Conservation (phyloP, 208 protist genomes). For the Kentomonas sorsogonicus region DNA sequence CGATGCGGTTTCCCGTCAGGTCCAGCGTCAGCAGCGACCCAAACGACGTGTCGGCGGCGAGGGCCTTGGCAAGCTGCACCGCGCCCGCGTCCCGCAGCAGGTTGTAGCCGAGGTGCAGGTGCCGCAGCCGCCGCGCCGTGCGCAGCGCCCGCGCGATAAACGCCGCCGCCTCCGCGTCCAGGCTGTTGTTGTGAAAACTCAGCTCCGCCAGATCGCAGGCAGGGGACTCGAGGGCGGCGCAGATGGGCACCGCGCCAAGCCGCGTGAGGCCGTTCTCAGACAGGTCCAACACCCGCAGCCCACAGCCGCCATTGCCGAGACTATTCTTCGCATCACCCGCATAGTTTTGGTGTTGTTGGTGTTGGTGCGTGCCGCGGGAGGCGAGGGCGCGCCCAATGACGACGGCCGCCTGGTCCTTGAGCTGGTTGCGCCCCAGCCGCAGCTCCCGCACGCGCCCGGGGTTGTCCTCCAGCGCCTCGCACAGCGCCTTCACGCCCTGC, state of each 20-base stretch:
- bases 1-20: conserved; percentile 84
- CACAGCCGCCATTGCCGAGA: conserved; percentile 64
- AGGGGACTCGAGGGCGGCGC: conserved; percentile 44
- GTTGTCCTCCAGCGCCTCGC: conserved; percentile 79
- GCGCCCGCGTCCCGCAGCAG: conserved; percentile 72
- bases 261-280: conserved; percentile 85
- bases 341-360: too few species aligned
- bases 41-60: conserved; percentile 35
- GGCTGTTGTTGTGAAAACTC: conserved; percentile 87
- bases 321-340: too few species aligned
- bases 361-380: too few species aligned
- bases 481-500: conserved; percentile 60
- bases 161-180: conserved; percentile 65
- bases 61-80: conserved; percentile 51
- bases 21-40: conserved; percentile 78
- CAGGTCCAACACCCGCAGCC: conserved; percentile 84
- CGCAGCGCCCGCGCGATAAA: conserved; percentile 58
- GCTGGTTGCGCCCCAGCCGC: conserved; percentile 76
- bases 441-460: conserved; percentile 73
- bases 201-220: conserved; percentile 76
- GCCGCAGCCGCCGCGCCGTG: conserved; percentile 52
- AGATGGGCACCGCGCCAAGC: conserved; percentile 76
- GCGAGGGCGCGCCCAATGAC: conserved; percentile 72
- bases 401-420: conserved; percentile 78
- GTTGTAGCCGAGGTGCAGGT: conserved; percentile 89